These are phyloP conservation scores for Candida coleopterorum DNA, from an alignment of 805 yeast genomes.

Conservation along the genomic window DNA sequence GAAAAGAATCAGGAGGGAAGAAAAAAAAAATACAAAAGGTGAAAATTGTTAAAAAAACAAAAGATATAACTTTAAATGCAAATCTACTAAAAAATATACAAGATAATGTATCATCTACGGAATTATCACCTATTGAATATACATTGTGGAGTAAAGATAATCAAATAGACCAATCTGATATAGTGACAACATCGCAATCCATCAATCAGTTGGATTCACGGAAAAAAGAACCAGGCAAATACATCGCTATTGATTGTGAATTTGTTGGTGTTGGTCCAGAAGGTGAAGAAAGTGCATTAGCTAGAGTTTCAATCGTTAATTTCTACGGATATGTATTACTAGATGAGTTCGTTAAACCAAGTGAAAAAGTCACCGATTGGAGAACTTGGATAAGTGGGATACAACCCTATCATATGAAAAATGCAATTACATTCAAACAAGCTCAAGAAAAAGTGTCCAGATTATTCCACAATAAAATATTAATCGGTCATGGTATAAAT, in stretches of 20 bases:
- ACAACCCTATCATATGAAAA: conserved; percentile 59
- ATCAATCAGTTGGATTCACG: conserved; percentile 9
- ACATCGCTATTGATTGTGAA: conserved; percentile 85
- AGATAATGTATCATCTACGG: background rate
- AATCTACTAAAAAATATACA: conserved; percentile 4
- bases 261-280: conserved; percentile 86
- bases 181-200: conserved; percentile 1
- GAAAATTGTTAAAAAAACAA: background rate
- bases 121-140: conserved; percentile 14
- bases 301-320: conserved; percentile 84
- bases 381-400: conserved; percentile 92
- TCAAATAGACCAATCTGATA: conserved; percentile 14
- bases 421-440: conserved; percentile 61
- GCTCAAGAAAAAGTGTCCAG: conserved; percentile 58
- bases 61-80: background rate
- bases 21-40: conserved; percentile 11
- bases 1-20: conserved; percentile 4
- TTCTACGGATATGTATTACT: conserved; percentile 67
- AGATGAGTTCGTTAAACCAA: conserved; percentile 74
- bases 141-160: conserved; percentile 24
- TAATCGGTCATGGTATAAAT: conserved; percentile 83
- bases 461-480: conserved; percentile 47
- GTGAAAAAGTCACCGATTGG: conserved; percentile 79
- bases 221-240: conserved; percentile 58
- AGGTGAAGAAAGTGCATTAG: conserved; percentile 67